Evolutionary conservation across 495 filamentous ascomycete species (phyloP).

Genomic region (Neurospora sp.): DNA sequence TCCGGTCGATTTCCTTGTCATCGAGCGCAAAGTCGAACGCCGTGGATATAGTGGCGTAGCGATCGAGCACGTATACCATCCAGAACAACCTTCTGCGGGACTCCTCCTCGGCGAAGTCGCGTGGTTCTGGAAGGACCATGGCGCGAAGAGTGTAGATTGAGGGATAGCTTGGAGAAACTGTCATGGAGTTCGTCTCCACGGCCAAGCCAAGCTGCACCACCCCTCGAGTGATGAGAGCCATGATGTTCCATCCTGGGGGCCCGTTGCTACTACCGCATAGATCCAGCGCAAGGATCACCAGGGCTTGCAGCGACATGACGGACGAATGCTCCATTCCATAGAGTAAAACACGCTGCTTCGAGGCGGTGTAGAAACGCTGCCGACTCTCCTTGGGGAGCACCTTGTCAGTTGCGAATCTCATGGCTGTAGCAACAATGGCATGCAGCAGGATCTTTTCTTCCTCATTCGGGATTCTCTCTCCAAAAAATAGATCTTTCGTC

Average conservation of each 20-base stretch:
- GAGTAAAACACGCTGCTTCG: conserved; percentile 75
- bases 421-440: conserved; percentile 74
- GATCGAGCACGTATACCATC: conserved; percentile 84
- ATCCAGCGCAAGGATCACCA: conserved; percentile 74
- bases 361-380: conserved; percentile 62
- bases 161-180: conserved; percentile 60
- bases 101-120: conserved; percentile 83
- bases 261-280: conserved; percentile 73
- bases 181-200: conserved; percentile 66
- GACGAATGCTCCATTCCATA: conserved; percentile 81
- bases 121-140: conserved; percentile 69
- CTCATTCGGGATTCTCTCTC: conserved; percentile 61
- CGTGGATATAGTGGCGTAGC: conserved; percentile 80
- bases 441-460: conserved; percentile 74
- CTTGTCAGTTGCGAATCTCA: conserved; percentile 69
- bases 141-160: conserved; percentile 80
- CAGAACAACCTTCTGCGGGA: conserved; percentile 74
- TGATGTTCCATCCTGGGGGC: conserved; percentile 78
- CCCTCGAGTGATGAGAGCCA: conserved; percentile 75
- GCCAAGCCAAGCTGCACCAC: conserved; percentile 78
- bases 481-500: conserved; percentile 74
- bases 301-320: conserved; percentile 74
- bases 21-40: conserved; percentile 84
- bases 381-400: conserved; percentile 61
- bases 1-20: conserved; percentile 80